Evolutionary conservation across 345 rosid genomes (phyloP).

Genomic region (Laguncularia racemosa): DNA sequence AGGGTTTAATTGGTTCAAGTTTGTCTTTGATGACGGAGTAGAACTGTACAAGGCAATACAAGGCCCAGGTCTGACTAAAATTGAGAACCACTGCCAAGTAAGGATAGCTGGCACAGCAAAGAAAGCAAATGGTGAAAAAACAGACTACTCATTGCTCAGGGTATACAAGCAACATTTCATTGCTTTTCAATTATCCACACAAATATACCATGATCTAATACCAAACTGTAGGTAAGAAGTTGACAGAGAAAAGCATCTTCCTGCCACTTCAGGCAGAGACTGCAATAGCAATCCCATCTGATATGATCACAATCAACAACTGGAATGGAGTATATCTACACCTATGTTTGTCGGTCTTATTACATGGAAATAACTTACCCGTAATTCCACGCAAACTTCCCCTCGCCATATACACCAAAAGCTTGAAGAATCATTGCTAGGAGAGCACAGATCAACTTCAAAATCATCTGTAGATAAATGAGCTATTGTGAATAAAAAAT

Average conservation of each 20-base stretch:
- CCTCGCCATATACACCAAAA: slow-evolving; percentile 97
- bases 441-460: slow-evolving; percentile 89
- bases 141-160: not conserved
- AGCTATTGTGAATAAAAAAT: slow-evolving; percentile 10
- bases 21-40: slow-evolving; percentile 82
- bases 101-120: slow-evolving; percentile 63
- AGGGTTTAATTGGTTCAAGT: slow-evolving; percentile 81
- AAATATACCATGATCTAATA: too few relatives aligned
- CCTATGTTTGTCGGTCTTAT: not conserved
- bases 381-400: slow-evolving; percentile 88
- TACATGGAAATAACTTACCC: slow-evolving; percentile 43
- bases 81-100: slow-evolving; percentile 93
- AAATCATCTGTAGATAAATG: slow-evolving; percentile 61
- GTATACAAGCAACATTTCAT: too few relatives aligned
- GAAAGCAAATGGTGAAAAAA: slow-evolving; percentile 4
- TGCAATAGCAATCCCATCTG: too few relatives aligned
- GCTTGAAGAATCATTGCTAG: slow-evolving; percentile 88
- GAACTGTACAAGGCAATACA: slow-evolving; percentile 96
- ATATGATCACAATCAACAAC: too few relatives aligned
- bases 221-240: too few relatives aligned
- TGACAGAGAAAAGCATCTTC: not conserved
- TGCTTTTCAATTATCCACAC: too few relatives aligned
- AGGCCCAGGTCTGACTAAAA: slow-evolving; percentile 97
- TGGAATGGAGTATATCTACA: not conserved
- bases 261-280: not conserved